A percentile compares a stretch with the other conserved stretches of the same genome.
Conservation (phyloP, 2,329 filamentous ascomycete species). For the Podosphaera leucotricha region DNA sequence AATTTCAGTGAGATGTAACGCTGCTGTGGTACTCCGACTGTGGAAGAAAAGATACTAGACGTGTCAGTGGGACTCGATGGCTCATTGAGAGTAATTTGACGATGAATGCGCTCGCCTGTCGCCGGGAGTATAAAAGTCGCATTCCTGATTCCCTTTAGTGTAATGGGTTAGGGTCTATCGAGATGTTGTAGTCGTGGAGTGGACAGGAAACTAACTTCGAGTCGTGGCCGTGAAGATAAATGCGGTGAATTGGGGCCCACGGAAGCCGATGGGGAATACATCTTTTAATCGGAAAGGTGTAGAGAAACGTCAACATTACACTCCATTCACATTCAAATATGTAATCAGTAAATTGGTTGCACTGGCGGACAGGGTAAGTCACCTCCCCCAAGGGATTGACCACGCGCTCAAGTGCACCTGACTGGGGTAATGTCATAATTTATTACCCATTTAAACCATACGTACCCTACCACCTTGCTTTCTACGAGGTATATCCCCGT, state of each 20-base stretch:
- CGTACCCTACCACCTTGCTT: too few species aligned
- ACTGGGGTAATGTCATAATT: too few species aligned
- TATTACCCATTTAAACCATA: too few species aligned
- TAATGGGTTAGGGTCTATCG: constrained; percentile 2
- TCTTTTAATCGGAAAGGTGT: constrained; percentile 4
- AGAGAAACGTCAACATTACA: not conserved
- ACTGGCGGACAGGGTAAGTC: too few species aligned
- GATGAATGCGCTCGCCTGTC: constrained; percentile 65
- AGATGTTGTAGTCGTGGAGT: not conserved
- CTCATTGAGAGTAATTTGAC: constrained; percentile 52
- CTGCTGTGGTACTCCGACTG: constrained; percentile 4
- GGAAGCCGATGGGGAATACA: constrained; percentile 14
- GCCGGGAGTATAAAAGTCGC: constrained; percentile 69
- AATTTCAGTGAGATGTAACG: constrained; percentile 10
- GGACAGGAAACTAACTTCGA: constrained; percentile 9
- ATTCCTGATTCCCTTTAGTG: constrained; percentile 43
- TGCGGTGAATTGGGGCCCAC: constrained; percentile 10
- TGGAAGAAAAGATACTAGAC: constrained; percentile 2
- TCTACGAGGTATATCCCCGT: too few species aligned
- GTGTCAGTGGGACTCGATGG: constrained; percentile 17
- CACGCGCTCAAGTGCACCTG: too few species aligned
- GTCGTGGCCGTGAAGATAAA: constrained; percentile 9
- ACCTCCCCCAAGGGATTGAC: too few species aligned
- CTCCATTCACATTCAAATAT: not conserved
- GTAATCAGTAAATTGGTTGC: not conserved